Conservation (phyloP, 768 basidiomycete species). For the Gloeostereum incarnatum region DNA sequence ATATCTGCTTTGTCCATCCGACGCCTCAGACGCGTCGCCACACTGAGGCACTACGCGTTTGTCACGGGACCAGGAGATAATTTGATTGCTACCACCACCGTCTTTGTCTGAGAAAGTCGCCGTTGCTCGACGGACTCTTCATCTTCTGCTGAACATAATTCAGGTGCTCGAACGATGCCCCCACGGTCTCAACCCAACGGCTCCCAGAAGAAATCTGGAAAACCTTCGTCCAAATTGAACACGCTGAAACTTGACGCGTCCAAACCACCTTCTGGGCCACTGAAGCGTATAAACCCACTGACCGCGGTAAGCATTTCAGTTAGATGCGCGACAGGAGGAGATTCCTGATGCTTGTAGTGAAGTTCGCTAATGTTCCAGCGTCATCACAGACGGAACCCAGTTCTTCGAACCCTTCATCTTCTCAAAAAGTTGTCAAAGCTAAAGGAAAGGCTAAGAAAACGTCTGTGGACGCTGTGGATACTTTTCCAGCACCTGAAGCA, state of each 20-base stretch:
- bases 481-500: background rate
- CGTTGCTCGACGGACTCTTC: no score
- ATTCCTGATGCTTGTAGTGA: background rate
- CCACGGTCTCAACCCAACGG: background rate
- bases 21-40: no score
- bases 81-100: no score
- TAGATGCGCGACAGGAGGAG: background rate
- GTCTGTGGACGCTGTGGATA: background rate
- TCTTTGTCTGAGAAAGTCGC: no score
- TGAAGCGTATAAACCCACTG: slow-evolving; percentile 13
- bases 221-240: background rate
- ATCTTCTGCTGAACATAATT: no score
- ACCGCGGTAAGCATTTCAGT: slow-evolving; percentile 12
- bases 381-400: background rate
- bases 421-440: slow-evolving; percentile 6
- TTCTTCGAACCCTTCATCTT: slow-evolving; percentile 1
- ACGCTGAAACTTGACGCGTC: slow-evolving; percentile 3
- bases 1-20: no score
- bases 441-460: slow-evolving; percentile 11
- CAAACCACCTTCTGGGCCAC: background rate
- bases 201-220: background rate
- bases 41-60: no score
- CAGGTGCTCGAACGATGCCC: no score
- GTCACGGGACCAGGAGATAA: no score
- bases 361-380: slow-evolving; percentile 12